Evolutionary conservation across 1,284 basidiomycete species (phyloP), one percentile per base, ranked within the genome.

Genomic region (Sanguinoderma infundibulare): DNA sequence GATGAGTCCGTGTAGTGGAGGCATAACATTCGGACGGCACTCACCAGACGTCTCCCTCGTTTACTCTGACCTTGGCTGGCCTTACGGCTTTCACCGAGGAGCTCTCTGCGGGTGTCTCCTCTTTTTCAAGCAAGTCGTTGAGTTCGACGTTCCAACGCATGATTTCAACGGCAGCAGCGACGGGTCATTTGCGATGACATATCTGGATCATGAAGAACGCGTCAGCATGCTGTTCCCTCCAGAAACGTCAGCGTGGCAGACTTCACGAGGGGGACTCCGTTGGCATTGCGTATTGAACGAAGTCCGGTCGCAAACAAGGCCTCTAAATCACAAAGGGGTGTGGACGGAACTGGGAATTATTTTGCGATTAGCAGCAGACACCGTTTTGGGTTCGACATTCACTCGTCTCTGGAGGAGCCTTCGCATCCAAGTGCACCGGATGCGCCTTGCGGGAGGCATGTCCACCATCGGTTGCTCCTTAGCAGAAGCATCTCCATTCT

Each of bases 221-320:
- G 22, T 50, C 12, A 57, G 47, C 17, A 14, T 57, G n/a, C 17
- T 22, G 50, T 51, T 53, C 50, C 20, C 57, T 50, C 24, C 2
- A 10, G 2, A 36, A 26, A 15, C 12, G 12, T 40, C 12, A 17
- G 44, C 22, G 39, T 2, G 52, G 34, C 62, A 42, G 30, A 96
- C 92, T 89, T 93, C 64, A 96, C 86, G 39, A 92, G 83, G 0
- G 97, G 96, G 10, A 99, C 96, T 77, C 99, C 97, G 70, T 98
- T 96, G 0, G 97, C 97, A 74, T 99, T 99, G 34, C 97, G 92
- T 65, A 99, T 98, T 3, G 96, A 93, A 12, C 97, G 90, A 26
- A 99, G 83, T 26, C 97, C 97, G 0, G 98, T 99, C 0, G 97
- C 97, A 17, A 95, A 96, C 20, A 99, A 86, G 0, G 96, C 95